These are phyloP conservation scores for Dryas drummondii DNA, from an alignment of 306 rosid species.

Conservation along the genomic window DNA sequence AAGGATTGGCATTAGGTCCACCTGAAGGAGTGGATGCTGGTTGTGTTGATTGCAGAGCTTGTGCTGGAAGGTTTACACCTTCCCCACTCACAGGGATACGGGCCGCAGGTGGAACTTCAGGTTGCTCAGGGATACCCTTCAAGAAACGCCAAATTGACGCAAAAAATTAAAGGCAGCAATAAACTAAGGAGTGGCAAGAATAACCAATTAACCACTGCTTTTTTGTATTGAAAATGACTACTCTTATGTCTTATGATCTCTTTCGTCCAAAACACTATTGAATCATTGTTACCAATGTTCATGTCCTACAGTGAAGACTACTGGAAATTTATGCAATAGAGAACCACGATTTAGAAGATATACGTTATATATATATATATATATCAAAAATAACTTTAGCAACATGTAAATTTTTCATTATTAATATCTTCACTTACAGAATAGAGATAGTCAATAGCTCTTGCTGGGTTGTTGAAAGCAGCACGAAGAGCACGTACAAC, in stretches of 20 bases:
- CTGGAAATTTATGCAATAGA: too few species aligned
- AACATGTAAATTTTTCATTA: neutral
- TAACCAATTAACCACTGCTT: neutral
- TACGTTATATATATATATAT: neutral
- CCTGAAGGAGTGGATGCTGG: constrained; percentile 58
- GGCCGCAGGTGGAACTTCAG: constrained; percentile 63
- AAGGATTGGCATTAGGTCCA: constrained; percentile 92
- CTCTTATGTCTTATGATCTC: too few species aligned
- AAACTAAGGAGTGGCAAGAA: neutral
- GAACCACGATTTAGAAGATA: neutral
- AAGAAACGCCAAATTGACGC: constrained; percentile 4
- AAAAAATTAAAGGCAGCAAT: neutral
- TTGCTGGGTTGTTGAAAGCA: constrained; percentile 92
- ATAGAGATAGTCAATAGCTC: constrained; percentile 91
- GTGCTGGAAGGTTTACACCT: constrained; percentile 48
- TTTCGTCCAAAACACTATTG: neutral
- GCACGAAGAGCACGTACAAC: constrained; percentile 90
- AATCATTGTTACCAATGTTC: neutral
- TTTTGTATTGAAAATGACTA: neutral
- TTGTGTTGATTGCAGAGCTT: constrained; percentile 63
- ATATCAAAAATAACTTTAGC: neutral
- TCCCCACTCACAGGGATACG: constrained; percentile 50
- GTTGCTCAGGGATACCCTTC: constrained; percentile 96
- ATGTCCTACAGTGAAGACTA: neutral
- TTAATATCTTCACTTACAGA: constrained; percentile 53